Conservation (phyloP, 2,329 filamentous ascomycete species). For the Teratosphaeria zuluensis region DNA sequence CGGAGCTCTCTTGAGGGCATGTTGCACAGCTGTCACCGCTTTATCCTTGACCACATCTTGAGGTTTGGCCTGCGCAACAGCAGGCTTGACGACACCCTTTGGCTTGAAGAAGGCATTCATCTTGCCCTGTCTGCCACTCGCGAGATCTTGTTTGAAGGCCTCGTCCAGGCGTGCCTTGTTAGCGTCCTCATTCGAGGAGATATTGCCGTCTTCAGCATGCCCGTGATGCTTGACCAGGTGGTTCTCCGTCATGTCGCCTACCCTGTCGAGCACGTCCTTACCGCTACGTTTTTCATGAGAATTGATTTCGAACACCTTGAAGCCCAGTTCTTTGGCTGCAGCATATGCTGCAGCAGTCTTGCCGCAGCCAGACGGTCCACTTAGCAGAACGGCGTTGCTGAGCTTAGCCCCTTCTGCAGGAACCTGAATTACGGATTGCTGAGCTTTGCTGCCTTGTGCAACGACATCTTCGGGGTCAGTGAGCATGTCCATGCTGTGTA, state of each 20-base stretch:
- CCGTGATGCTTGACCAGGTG: slow-evolving; percentile 63
- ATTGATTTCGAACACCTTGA: slow-evolving; percentile 93
- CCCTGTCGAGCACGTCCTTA: slow-evolving; percentile 79
- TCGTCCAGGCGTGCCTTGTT: slow-evolving; percentile 27
- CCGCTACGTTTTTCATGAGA: slow-evolving; percentile 72
- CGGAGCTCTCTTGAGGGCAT: slow-evolving; percentile 25
- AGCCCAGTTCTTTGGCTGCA: slow-evolving; percentile 80
- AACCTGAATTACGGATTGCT: slow-evolving; percentile 32
- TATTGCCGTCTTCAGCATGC: slow-evolving; percentile 13
- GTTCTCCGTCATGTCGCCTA: slow-evolving; percentile 95
- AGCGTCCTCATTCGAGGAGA: slow-evolving; percentile 26
- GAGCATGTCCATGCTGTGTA: slow-evolving; percentile 57
- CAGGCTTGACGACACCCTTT: slow-evolving; percentile 28
- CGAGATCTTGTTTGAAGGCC: slow-evolving; percentile 47
- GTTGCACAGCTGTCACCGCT: slow-evolving; percentile 15
- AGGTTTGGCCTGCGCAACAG: slow-evolving; percentile 16
- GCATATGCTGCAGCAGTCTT: slow-evolving; percentile 92
- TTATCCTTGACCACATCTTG: slow-evolving; percentile 9
- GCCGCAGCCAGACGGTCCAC: slow-evolving; percentile 79
- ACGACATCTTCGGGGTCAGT: slow-evolving; percentile 46
- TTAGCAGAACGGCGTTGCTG: slow-evolving; percentile 74
- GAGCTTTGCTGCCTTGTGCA: slow-evolving; percentile 3
- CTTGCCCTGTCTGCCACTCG: slow-evolving; percentile 63
- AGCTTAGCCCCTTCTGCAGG: slow-evolving; percentile 34
- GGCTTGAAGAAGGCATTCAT: slow-evolving; percentile 72